A percentile compares a stretch with the other conserved stretches of the same genome.
phyloP scores from a whole-genome alignment of 192 early-diverging fungal genomes.

The Umbelopsis isabellina region DNA sequence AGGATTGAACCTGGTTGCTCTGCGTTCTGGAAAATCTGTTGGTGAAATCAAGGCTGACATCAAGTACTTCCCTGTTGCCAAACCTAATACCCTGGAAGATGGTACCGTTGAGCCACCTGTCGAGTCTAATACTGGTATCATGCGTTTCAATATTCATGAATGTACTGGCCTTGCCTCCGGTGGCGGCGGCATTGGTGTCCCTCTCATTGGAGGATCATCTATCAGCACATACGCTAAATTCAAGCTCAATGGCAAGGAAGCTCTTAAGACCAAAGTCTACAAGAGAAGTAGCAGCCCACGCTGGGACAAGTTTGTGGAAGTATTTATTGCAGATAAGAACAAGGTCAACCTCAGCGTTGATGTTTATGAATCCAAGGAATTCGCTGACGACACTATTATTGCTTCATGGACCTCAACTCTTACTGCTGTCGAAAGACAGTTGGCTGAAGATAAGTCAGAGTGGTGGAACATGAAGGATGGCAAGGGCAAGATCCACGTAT shows the following conservation, averaged over 20 bases:
- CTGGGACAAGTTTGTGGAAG: slow-evolving; percentile 73
- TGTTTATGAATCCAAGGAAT: slow-evolving; percentile 53
- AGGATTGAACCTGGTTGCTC: slow-evolving; percentile 37
- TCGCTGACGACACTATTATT: slow-evolving; percentile 49
- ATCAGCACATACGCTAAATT: slow-evolving; percentile 60
- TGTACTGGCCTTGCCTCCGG: slow-evolving; percentile 65
- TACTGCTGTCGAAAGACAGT: slow-evolving; percentile 34
- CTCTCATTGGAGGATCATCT: slow-evolving; percentile 35
- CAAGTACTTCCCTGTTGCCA: slow-evolving; percentile 44
- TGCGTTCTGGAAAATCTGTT: slow-evolving; percentile 45
- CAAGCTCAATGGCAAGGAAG: slow-evolving; percentile 52
- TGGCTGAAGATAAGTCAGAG: slow-evolving; percentile 46
- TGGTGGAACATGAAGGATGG: slow-evolving; percentile 47
- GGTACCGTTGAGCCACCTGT: slow-evolving; percentile 46
- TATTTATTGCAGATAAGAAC: slow-evolving; percentile 75
- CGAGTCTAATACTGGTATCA: slow-evolving; percentile 70
- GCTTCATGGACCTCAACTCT: slow-evolving; percentile 41
- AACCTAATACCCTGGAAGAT: slow-evolving; percentile 41
- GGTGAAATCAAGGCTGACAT: slow-evolving; percentile 47
- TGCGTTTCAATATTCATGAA: slow-evolving; percentile 68
- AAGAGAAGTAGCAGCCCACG: slow-evolving; percentile 80
- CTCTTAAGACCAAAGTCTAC: slow-evolving; percentile 62
- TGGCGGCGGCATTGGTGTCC: slow-evolving; percentile 42
- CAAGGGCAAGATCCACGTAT: slow-evolving; percentile 45
- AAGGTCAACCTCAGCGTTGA: slow-evolving; percentile 60